Percentiles rank a stretch among this genome's conserved stretches.
Evolutionary conservation across 169 alveolate species (phyloP).

Genomic region (Plasmodium billcollinsi): DNA sequence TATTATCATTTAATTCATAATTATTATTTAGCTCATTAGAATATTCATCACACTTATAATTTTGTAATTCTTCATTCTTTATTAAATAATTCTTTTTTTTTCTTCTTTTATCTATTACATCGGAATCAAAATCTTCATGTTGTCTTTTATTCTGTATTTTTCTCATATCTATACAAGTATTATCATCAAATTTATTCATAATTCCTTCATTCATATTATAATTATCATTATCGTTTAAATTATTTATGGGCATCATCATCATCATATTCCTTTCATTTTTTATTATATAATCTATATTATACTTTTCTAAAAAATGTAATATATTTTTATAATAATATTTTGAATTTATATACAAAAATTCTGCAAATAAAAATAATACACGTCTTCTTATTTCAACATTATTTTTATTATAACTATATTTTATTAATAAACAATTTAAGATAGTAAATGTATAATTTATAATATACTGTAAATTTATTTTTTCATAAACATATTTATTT

Average conservation of each 20-base stretch:
- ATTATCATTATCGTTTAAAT: neutral
- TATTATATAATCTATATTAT: constrained; percentile 53
- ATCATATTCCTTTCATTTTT: constrained; percentile 20
- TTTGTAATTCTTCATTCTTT: neutral
- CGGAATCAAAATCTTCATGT: neutral
- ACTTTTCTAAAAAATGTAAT: constrained; percentile 32
- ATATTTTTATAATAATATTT: constrained; percentile 63
- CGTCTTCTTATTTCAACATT: constrained; percentile 9
- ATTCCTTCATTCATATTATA: neutral
- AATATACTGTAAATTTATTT: constrained; percentile 27
- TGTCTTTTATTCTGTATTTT: neutral
- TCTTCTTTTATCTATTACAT: neutral
- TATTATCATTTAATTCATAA: too few relatives aligned
- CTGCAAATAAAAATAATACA: constrained; percentile 38
- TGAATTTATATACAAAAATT: constrained; percentile 50
- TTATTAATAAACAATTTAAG: constrained; percentile 48
- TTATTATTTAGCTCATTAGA: too few relatives aligned
- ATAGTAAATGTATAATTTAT: constrained; percentile 33
- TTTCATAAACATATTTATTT: constrained; percentile 12
- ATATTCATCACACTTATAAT: too few relatives aligned
- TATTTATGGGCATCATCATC: neutral
- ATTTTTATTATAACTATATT: constrained; percentile 45
- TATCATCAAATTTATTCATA: too few relatives aligned
- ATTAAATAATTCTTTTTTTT: neutral
- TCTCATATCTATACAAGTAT: too few relatives aligned